Evolutionary conservation across 805 yeast species (phyloP), one percentile per base, ranked within the genome.

Genomic region (Isabelozyma gotoi): DNA sequence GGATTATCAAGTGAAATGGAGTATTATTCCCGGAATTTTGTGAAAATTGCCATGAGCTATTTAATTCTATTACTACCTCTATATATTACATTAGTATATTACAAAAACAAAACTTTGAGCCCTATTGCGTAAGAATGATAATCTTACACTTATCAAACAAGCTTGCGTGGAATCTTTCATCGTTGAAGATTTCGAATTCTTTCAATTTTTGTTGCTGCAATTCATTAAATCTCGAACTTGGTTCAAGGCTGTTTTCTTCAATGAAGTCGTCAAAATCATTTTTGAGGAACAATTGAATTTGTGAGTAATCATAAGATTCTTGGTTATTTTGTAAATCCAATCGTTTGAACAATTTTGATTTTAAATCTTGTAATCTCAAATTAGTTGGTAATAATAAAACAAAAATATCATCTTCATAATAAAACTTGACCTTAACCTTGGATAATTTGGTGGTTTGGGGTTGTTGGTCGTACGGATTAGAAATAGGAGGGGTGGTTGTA

Each of bases 351-450:
- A 82, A 72, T 55, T 80, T 82, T 20, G 65, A 59, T 49, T 74
- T 73, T 45, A 82, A 56, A 44, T 79, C 85, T 27, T 63, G 67
- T 36, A 78, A 59, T 3, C 77, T 65, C 39, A 77, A 74, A 47
- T 67, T 70, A 11, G 69, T 56, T 24, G 81, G 80, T 32, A 82
- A 65, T 47, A 81, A 62, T 34, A 87, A 71, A 1, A 89, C 94
- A 68, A 86, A 87, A 12, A 87, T 87, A 57, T 87, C 96, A 55
- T 85, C 94, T 45, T 82, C 83, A 56, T 80, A 85, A 59, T 83
- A 87, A 55, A 87, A 85, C 60, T 87, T 87, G 40, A 86, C 78
- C 60, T 87, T 87, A 15, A 72, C 66, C 53, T 79, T 80, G 31
- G 55, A 19, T 17, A 36, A 51, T 40, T 56, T 55, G 12, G 40